Base-by-base conservation (phyloP, 1,284 basidiomycete genomes). In the Rugosomyces carneus region DNA sequence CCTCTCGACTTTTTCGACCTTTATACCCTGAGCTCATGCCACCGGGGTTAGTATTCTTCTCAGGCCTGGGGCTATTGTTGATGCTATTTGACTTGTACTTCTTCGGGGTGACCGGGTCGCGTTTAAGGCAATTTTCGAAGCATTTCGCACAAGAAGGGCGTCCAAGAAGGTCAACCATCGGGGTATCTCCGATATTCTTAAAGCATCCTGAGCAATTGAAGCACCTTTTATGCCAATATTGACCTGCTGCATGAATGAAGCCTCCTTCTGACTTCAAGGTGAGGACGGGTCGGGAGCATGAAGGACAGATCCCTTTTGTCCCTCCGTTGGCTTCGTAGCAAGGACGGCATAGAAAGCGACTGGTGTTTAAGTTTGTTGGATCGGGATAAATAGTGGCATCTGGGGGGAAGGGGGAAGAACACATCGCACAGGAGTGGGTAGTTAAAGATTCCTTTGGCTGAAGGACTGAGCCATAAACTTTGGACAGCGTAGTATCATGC, bases 381-480 rank as follows among this genome's bases (percentile, higher is more conserved):
- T 88, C 80, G 1, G 88, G 88, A 58, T 88, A 90, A 50, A 90
- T 86, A 24, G 87, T 89, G 18, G 83, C 78, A 61, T 90, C 86
- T 1, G 86, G 86, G 39, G 79, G 75, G 58, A 90, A 90, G 3
- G 72, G 68, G 0, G 70, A 63, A 7, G 69, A 66, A 57, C 87
- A 90, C n/a, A 78, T 60, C 29, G 74, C 72, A 59, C 87, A 90
- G 3, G 76, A 74, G 57, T 84, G 82, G 10, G 76, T 74, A 8
- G 72, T 63, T 19, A 89, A 70, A 5, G 80, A 74, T 57, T 85
- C 83, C 55, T 81, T 81, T n/a, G 84, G 77, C 57, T 89, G 87
- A 16, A 90, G 68, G 21, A 90, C 74, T 0, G 86, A 88, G 24
- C 87, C 87, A 54, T 89, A 89, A 7, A 84, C 87, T 63, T 88